A percentile compares a stretch with the other conserved stretches of the same genome.
Conservation (phyloP, 73 alveolate species). For the Durusdinium trenchii region DNA sequence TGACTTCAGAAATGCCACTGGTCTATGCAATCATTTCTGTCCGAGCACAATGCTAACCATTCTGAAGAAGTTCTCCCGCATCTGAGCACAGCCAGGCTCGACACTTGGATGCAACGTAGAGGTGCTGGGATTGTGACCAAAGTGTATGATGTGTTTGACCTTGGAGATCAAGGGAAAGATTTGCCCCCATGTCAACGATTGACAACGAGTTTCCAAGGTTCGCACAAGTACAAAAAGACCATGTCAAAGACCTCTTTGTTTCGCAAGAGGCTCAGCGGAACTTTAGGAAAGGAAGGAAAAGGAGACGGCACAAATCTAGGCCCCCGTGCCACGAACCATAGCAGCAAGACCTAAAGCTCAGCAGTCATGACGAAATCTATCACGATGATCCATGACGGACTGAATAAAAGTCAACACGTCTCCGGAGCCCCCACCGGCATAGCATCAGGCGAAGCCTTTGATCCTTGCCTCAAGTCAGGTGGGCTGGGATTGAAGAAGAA, state of each 20-base stretch:
- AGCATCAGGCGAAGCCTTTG: conserved; percentile 25
- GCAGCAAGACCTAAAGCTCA: conserved; percentile 38
- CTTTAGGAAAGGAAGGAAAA: background rate
- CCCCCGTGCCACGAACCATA: conserved; percentile 51
- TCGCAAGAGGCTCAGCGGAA: background rate
- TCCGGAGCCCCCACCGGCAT: conserved; percentile 9
- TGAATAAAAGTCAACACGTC: background rate
- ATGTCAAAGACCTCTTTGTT: conserved; percentile 29
- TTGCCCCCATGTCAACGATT: background rate
- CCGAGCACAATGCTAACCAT: conserved; percentile 13
- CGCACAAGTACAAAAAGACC: conserved; percentile 9
- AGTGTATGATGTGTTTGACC: conserved; percentile 49
- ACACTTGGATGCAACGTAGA: background rate
- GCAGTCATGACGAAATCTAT: background rate
- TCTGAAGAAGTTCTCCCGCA: conserved; percentile 65
- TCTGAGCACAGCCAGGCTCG: background rate
- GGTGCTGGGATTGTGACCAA: background rate
- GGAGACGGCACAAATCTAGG: background rate
- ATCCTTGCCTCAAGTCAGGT: too few relatives aligned
- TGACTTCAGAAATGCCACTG: too few relatives aligned
- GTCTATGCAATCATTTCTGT: background rate
- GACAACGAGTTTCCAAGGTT: background rate
- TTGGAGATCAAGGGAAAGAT: background rate
- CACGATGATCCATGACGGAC: background rate
- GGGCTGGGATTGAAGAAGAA: too few relatives aligned